Conservation (phyloP, 2,329 filamentous ascomycete species). For the Rhynchosporium agropyri region DNA sequence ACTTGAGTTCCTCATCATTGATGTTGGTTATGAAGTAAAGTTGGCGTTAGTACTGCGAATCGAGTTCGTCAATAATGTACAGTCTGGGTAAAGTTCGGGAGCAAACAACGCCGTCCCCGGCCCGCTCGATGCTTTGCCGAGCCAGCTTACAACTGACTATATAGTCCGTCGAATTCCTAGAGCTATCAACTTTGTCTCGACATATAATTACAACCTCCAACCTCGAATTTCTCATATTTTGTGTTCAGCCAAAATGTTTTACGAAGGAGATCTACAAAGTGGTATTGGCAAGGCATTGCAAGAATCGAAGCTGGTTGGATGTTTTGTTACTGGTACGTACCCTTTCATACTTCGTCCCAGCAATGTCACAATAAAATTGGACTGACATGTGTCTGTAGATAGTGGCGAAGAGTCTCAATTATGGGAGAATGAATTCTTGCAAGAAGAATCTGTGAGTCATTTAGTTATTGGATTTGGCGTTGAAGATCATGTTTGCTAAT, state of each 20-base stretch:
- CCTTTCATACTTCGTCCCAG: slow-evolving; percentile 6
- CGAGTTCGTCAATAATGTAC: not conserved
- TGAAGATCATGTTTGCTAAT: slow-evolving; percentile 21
- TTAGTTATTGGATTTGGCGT: not conserved
- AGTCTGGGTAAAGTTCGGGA: not conserved
- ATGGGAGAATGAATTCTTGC: slow-evolving; percentile 74
- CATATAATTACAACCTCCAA: slow-evolving; percentile 1
- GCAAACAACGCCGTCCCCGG: slow-evolving; percentile 19
- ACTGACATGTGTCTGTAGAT: slow-evolving; percentile 54
- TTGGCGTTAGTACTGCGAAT: not conserved
- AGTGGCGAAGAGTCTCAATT: slow-evolving; percentile 65
- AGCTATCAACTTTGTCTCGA: not conserved
- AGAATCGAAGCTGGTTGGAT: slow-evolving; percentile 76
- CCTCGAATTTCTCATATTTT: slow-evolving; percentile 10
- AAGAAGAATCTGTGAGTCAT: slow-evolving; percentile 55
- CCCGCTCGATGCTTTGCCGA: not conserved
- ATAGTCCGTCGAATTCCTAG: not conserved
- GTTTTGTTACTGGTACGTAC: slow-evolving; percentile 73
- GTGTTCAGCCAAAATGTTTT: slow-evolving; percentile 66
- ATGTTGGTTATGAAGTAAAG: not conserved
- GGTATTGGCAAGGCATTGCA: slow-evolving; percentile 77
- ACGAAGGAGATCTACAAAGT: slow-evolving; percentile 75
- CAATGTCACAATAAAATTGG: not conserved
- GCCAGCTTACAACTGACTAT: slow-evolving; percentile 7
- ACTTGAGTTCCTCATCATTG: slow-evolving; percentile 31